These are phyloP conservation scores for Scortechinia acanthostroma DNA, from an alignment of 2,329 filamentous ascomycete species.

Conservation along the genomic window DNA sequence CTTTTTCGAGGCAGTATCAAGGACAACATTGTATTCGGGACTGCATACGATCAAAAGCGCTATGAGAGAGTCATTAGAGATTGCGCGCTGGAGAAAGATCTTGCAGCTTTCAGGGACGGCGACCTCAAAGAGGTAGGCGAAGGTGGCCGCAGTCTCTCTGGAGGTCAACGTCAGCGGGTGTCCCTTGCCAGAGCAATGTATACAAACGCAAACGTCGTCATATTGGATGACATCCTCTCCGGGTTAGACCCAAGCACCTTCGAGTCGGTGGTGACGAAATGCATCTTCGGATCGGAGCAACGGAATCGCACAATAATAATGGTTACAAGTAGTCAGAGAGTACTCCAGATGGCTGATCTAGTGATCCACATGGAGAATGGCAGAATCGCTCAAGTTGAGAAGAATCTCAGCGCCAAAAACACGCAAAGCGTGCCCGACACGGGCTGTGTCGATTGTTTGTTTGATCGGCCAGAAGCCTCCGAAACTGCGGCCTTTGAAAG, in stretches of 20 bases:
- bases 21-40: background rate
- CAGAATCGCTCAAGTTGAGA: constrained; percentile 1
- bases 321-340: constrained; percentile 5
- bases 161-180: background rate
- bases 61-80: background rate
- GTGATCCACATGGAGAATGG: constrained; percentile 6
- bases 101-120: background rate
- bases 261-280: constrained; percentile 25
- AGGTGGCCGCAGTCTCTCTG: background rate
- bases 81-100: background rate
- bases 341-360: constrained; percentile 5
- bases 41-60: background rate
- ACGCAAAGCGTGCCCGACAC: too few species aligned
- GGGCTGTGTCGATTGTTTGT: too few species aligned
- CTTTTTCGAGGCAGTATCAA: background rate
- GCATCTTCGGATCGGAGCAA: constrained; percentile 5
- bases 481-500: too few species aligned
- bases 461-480: too few species aligned
- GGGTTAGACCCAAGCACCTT: constrained; percentile 34
- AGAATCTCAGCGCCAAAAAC: too few species aligned
- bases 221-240: constrained; percentile 38
- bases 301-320: constrained; percentile 5
- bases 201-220: constrained; percentile 21
- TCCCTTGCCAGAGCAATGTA: constrained; percentile 37
- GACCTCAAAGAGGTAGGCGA: background rate